phyloP scores from a whole-genome alignment of 2,329 filamentous ascomycete genomes.

The Grosmannia serpens region DNA sequence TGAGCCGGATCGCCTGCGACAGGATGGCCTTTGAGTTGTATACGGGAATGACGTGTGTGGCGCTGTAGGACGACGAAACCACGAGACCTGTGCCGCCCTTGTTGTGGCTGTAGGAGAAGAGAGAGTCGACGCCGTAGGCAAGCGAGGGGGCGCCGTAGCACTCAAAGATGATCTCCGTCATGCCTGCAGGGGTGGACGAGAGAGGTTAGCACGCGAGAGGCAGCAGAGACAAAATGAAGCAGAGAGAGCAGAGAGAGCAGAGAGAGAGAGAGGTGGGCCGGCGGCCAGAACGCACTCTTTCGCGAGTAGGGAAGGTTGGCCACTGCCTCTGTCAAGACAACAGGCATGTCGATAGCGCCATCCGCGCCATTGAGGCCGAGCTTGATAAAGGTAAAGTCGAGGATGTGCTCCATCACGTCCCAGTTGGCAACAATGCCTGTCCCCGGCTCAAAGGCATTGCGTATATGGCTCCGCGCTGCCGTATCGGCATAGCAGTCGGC shows the following conservation, averaged over 20 bases:
- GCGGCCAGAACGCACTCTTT: conserved; percentile 53
- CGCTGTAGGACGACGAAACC: conserved; percentile 82
- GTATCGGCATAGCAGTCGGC: conserved; percentile 91
- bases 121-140: conserved; percentile 88
- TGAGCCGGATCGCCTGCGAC: conserved; percentile 74
- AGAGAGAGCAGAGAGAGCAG: neutral
- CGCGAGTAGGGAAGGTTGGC: conserved; percentile 83
- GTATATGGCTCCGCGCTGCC: conserved; percentile 79
- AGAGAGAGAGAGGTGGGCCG: neutral
- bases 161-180: conserved; percentile 96
- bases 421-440: conserved; percentile 92
- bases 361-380: conserved; percentile 69
- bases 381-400: conserved; percentile 94
- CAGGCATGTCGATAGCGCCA: conserved; percentile 68
- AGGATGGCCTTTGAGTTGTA: conserved; percentile 76
- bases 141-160: conserved; percentile 85
- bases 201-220: neutral
- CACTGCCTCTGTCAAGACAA: conserved; percentile 92
- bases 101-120: conserved; percentile 94
- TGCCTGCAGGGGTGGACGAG: conserved; percentile 42
- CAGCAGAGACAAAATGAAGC: neutral
- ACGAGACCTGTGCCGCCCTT: conserved; percentile 78
- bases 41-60: conserved; percentile 91
- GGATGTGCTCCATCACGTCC: conserved; percentile 90
- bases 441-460: conserved; percentile 82